phyloP scores from a whole-genome alignment of 2,329 filamentous ascomycete species.

The Biscogniauxia marginata region DNA sequence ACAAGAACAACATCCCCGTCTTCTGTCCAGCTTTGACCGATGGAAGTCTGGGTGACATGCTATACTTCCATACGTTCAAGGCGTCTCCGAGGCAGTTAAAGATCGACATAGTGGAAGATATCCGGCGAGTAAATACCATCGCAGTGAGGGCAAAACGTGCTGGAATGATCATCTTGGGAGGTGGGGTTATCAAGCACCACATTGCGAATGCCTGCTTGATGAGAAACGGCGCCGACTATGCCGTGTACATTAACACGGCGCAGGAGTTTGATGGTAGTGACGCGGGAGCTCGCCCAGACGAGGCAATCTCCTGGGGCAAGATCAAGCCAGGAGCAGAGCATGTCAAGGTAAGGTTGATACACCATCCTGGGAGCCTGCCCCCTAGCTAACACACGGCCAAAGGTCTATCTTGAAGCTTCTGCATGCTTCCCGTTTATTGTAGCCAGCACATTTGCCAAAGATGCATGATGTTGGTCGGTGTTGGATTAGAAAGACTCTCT shows the following conservation, averaged over 20 bases:
- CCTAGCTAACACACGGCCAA: slow-evolving; percentile 11
- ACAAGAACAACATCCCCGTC: slow-evolving; percentile 93
- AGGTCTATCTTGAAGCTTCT: slow-evolving; percentile 66
- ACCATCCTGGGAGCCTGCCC: background rate
- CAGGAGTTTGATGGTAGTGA: slow-evolving; percentile 98
- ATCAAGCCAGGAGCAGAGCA: slow-evolving; percentile 85
- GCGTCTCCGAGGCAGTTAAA: slow-evolving; percentile 76
- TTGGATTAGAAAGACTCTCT: background rate
- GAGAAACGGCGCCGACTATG: slow-evolving; percentile 95
- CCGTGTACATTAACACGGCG: slow-evolving; percentile 96
- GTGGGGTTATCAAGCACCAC: slow-evolving; percentile 96
- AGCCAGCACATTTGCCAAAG: slow-evolving; percentile 65
- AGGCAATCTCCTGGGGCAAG: slow-evolving; percentile 98
- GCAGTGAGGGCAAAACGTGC: slow-evolving; percentile 82
- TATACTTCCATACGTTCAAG: slow-evolving; percentile 98
- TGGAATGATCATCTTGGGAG: slow-evolving; percentile 94
- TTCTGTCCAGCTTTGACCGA: slow-evolving; percentile 97
- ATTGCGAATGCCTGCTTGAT: slow-evolving; percentile 97
- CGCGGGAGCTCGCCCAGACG: slow-evolving; percentile 89
- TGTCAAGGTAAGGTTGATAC: slow-evolving; percentile 69
- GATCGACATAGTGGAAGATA: slow-evolving; percentile 91
- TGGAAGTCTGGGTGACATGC: slow-evolving; percentile 93
- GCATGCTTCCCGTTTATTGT: slow-evolving; percentile 66
- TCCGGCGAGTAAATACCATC: slow-evolving; percentile 88
- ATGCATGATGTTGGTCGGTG: slow-evolving; percentile 27